These are phyloP conservation scores for Passalora sequoiae DNA, from an alignment of 2,329 filamentous ascomycete species.

Conservation along the genomic window DNA sequence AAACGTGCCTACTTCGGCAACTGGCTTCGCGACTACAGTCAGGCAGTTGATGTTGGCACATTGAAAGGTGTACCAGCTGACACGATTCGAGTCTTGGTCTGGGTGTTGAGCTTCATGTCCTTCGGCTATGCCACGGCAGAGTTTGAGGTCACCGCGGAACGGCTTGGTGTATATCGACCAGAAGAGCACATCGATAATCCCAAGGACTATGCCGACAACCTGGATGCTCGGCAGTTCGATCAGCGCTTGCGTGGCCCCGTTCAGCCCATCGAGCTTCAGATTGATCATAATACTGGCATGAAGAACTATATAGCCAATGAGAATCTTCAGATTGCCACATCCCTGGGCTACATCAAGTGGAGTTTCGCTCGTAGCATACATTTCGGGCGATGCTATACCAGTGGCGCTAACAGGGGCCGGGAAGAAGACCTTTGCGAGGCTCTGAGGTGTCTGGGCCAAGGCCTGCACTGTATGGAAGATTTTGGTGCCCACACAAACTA, in stretches of 20 bases:
- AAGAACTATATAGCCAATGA: slow-evolving; percentile 99
- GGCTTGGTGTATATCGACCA: slow-evolving; percentile 74
- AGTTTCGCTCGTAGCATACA: slow-evolving; percentile 46
- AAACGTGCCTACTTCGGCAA: slow-evolving; percentile 94
- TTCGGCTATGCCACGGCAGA: slow-evolving; percentile 80
- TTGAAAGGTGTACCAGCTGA: slow-evolving; percentile 86
- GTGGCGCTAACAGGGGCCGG: slow-evolving; percentile 38
- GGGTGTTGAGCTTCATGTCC: slow-evolving; percentile 75
- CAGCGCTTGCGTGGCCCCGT: slow-evolving; percentile 75
- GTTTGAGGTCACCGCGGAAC: slow-evolving; percentile 75
- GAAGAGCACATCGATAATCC: slow-evolving; percentile 70
- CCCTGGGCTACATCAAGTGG: slow-evolving; percentile 58
- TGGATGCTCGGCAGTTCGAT: slow-evolving; percentile 79
- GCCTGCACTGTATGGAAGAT: slow-evolving; percentile 51
- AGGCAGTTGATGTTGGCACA: slow-evolving; percentile 88
- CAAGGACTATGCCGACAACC: slow-evolving; percentile 82
- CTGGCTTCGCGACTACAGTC: slow-evolving; percentile 89
- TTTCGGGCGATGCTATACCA: slow-evolving; percentile 45
- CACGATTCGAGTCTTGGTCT: slow-evolving; percentile 83
- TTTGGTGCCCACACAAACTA: slow-evolving; percentile 54
- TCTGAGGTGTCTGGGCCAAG: slow-evolving; percentile 48
- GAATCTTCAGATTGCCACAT: slow-evolving; percentile 79
- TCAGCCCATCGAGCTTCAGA: slow-evolving; percentile 40
- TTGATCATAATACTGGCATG: slow-evolving; percentile 68
- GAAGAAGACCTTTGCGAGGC: slow-evolving; percentile 47